Base-by-base conservation (phyloP, 306 rosid genomes). In the Canavalia gladiata region DNA sequence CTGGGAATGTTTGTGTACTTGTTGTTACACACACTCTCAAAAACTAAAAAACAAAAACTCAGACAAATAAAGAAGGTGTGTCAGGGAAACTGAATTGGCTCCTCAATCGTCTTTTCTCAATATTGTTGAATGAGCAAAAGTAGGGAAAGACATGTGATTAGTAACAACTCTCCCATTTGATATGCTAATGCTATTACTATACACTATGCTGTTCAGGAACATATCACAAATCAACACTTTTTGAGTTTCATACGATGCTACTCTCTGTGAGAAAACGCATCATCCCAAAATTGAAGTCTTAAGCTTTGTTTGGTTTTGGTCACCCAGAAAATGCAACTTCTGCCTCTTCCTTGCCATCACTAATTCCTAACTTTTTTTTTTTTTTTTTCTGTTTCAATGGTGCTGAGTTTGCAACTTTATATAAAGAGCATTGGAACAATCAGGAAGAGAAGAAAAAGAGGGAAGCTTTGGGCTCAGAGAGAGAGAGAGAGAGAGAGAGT, bases 71-170 rank as follows among this genome's bases (percentile, higher is more conserved):
- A 74, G 45, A 11, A 68, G 18, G 28, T 68, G 45, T 57, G 29
- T 37, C 41, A 37, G 80, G 35, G 29, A 41, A 73, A 28, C 58
- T 25, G 39, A 81, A 72, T 6, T 18, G 60, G n/a, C 25, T 82
- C 37, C 83, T 85, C 84, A 42, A 85, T 1, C 9, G 13, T 29
- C n/a, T 76, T 28, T 68, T 68, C 66, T 76, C 75, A 79, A 50
- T 34, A 59, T 54, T 56, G 8, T 59, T 45, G 73, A 52, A 81
- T 46, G 55, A 80, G 86, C 65, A 69, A 51, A 68, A 77, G 69
- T 45, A 76, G 71, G 29, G 87, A 80, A 83, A 83, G 75, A 75
- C 94, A 87, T 84, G 91, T 81, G 90, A 91, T 72, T 33, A 77
- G 81, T 41, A 84, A 76, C 43, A 59, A 77, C 65, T 80, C 85